phyloP scores from a whole-genome alignment of 2,329 filamentous ascomycete species.

The Neonectria coccinea region DNA sequence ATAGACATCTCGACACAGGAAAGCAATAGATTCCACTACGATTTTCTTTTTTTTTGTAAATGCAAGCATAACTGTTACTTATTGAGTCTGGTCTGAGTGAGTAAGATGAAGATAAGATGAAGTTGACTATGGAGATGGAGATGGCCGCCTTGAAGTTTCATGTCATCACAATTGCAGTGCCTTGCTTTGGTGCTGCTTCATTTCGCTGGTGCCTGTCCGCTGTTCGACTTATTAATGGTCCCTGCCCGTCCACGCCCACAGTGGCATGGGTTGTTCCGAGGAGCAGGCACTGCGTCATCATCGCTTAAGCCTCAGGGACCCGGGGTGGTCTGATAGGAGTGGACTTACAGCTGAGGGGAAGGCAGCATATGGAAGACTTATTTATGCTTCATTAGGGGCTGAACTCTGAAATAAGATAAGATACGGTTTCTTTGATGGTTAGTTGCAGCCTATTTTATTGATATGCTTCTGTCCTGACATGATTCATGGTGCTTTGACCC shows the following conservation, averaged over 20 bases:
- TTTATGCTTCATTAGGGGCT: background rate
- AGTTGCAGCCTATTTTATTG: no score
- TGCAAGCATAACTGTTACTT: slow-evolving; percentile 4
- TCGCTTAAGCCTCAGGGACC: background rate
- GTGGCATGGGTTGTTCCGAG: background rate
- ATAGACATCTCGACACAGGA: slow-evolving; percentile 47
- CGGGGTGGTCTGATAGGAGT: slow-evolving; percentile 13
- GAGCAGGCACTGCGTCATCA: slow-evolving; percentile 30
- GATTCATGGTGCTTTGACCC: background rate
- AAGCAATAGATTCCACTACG: slow-evolving; percentile 49
- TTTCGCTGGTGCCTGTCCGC: no score
- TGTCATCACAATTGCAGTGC: no score
- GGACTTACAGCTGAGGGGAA: background rate
- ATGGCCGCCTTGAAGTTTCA: background rate
- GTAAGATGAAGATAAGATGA: background rate
- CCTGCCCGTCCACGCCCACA: background rate
- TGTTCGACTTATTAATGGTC: background rate
- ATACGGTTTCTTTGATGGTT: background rate
- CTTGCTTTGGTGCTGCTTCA: no score
- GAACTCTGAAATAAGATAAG: background rate
- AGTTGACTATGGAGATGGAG: background rate
- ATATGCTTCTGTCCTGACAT: no score
- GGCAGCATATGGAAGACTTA: background rate
- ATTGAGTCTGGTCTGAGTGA: background rate
- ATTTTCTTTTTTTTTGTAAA: slow-evolving; percentile 36